These are phyloP conservation scores for Saussurea involucrata DNA, from an alignment of 129 eudicot species.

Conservation along the genomic window DNA sequence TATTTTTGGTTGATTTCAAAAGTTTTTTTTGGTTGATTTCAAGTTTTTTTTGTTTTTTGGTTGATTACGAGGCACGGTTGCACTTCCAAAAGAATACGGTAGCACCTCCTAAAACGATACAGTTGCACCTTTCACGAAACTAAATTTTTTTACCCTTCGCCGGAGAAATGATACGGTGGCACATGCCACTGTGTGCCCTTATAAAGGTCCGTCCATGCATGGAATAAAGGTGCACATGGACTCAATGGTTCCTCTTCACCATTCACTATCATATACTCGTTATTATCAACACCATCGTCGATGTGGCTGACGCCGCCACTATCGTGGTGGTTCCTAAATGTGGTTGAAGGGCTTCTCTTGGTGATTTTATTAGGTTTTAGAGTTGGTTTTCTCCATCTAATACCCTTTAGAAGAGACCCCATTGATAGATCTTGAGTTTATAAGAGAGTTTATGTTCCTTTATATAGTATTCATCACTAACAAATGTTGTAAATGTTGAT, in stretches of 20 bases:
- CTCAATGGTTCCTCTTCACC: slow-evolving; percentile 47
- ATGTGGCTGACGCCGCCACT: not conserved
- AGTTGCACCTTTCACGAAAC: no score
- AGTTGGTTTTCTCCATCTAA: slow-evolving; percentile 27
- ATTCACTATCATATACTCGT: not conserved
- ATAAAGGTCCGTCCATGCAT: no score
- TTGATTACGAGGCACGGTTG: no score
- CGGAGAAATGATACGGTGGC: no score
- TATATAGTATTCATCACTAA: not conserved
- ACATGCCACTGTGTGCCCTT: no score
- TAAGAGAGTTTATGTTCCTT: slow-evolving; percentile 4
- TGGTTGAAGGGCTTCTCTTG: slow-evolving; percentile 2
- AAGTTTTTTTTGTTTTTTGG: no score
- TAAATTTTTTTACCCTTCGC: no score
- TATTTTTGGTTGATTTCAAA: no score
- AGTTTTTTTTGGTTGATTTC: no score
- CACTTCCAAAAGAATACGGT: no score
- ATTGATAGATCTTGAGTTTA: not conserved
- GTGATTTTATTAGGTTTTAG: slow-evolving; percentile 24
- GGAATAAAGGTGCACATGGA: slow-evolving; percentile 43
- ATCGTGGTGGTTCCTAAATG: not conserved
- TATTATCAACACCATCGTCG: not conserved
- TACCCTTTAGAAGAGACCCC: slow-evolving; percentile 13
- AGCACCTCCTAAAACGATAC: no score
- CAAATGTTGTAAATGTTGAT: not conserved